Evolutionary conservation across 2,329 filamentous ascomycete genomes (phyloP), one percentile per base, ranked within the genome.

Genomic region (Anthostomella pinea): DNA sequence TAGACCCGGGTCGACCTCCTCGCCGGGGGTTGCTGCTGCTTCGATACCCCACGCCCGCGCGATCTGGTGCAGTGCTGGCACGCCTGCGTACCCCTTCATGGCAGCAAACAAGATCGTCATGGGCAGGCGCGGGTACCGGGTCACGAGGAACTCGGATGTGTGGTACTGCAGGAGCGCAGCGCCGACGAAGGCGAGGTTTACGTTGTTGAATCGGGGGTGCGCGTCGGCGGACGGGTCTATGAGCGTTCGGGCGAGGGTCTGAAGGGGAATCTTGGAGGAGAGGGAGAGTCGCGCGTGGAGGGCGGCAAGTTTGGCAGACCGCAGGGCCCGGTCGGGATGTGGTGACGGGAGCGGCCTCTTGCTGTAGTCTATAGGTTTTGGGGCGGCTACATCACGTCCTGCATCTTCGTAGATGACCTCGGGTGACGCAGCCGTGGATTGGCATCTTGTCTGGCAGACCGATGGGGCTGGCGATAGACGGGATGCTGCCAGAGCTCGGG

Each of bases 31-130:
- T 8, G 85, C 87, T n/a, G 87, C 91, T 27, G 73, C 68, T 62
- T 97, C 91, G 11, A 97, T 81, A 66, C 93, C 93, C 93, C 93
- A 98, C 67, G 93, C 85, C 45, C 75, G 71, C 11, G 86, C 80
- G 48, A 97, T 76, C 14, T 81, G 72, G 33, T 82, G 70, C 30
- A 97, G 73, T 1, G 90, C 81, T 49, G 81, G 78, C 5, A 79
- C 75, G 4, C 93, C 93, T 30, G 83, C 76, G 60, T 88, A 97
- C 30, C 87, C 89, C 55, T 85, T 83, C 70, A 95, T 83, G 20
- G 88, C 85, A 35, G 89, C 81, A 66, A 88, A 94, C 34, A 95
- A 69, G 38, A 98, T 84, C n/a, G 77, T 67, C 75, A 93, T 85
- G 35, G 93, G 93, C 36, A 98, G 75, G 32, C 93, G 88, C 10